A percentile compares a stretch with the other conserved stretches of the same genome.
Conservation (phyloP, 805 yeast genomes). For the Pichia scutulata region DNA sequence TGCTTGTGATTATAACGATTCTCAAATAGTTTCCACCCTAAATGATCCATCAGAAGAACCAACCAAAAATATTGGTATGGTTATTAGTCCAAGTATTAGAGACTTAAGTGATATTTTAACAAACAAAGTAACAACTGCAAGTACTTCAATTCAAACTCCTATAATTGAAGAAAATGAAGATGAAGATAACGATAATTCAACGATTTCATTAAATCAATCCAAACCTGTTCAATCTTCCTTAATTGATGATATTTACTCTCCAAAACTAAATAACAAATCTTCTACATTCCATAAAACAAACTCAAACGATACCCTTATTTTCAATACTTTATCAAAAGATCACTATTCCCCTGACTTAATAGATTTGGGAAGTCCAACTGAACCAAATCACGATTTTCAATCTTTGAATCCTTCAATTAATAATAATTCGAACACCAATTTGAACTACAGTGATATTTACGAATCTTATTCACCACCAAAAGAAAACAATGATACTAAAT, state of each 20-base stretch:
- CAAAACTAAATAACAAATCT: not conserved
- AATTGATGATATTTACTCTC: slow-evolving; percentile 5
- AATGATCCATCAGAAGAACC: slow-evolving; percentile 21
- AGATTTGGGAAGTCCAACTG: slow-evolving; percentile 23
- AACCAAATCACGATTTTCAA: not conserved
- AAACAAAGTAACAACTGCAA: slow-evolving; percentile 15
- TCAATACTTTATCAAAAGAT: slow-evolving; percentile 2
- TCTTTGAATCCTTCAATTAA: slow-evolving; percentile 2
- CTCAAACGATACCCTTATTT: slow-evolving; percentile 18
- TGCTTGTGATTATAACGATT: slow-evolving; percentile 1
- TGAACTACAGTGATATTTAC: slow-evolving; percentile 12
- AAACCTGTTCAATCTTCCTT: not conserved
- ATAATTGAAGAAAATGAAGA: slow-evolving; percentile 12
- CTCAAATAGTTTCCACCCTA: not conserved
- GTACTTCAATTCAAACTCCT: not conserved
- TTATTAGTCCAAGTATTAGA: slow-evolving; percentile 31
- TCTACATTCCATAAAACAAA: slow-evolving; percentile 27
- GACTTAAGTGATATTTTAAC: slow-evolving; percentile 28
- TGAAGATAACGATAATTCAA: not conserved
- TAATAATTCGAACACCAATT: not conserved
- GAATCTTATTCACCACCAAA: slow-evolving; percentile 9
- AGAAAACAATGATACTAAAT: not conserved
- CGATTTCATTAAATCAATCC: not conserved
- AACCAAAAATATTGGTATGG: slow-evolving; percentile 25
- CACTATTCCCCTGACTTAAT: slow-evolving; percentile 21